Base-by-base conservation (phyloP, 2,329 filamentous ascomycete genomes). In the Niveomyces coronatus region DNA sequence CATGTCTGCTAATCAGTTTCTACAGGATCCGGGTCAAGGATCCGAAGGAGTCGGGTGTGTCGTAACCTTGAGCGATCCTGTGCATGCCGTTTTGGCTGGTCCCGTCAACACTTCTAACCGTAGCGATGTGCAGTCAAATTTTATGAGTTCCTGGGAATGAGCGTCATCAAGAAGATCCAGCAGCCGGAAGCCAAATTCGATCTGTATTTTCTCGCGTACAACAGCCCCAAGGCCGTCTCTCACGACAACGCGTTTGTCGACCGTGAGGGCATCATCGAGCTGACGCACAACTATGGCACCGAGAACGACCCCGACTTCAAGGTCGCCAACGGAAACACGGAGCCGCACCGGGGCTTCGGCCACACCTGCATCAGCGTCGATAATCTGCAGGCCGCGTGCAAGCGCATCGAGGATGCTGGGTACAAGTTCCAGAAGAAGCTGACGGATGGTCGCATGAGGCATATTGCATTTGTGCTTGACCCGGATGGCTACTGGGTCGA, bases 21-120 rank as follows among this genome's bases (percentile, higher is more conserved):
- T n/a, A n/a, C n/a, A 91, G 85, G 85, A 70, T 94, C 57, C 82
- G 89, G 60, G 83, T 96, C 56, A 96, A 96, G 64, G 87, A 98
- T 64, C 89, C 89, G 9, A 81, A 88, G 63, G 76, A 71, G 56
- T 86, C 82, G 27, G 63, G 81, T 82, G 66, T 33, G 63, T 55
- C 24, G 5, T 16, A 3, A 9, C 23, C 30, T 9, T 24, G 39
- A 28, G 20, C 41, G 34, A 10, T 30, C 26, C 20, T 16, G 27
- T 14, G 4, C 14, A 15, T 18, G 18, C 39, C 40, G 13, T 23
- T 27, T 16, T 31, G 10, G 27, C 32, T 16, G 15, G 24, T 24
- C 37, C 45, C 44, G 11, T 13, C n/a, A n/a, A 27, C 15, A 16
- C 9, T 8, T n/a, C 27, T 34, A 20, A 41, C 38, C 14, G 41